These are phyloP conservation scores for Isoetes engelmannii DNA, from an alignment of 83 land plant species.

Conservation along the genomic window DNA sequence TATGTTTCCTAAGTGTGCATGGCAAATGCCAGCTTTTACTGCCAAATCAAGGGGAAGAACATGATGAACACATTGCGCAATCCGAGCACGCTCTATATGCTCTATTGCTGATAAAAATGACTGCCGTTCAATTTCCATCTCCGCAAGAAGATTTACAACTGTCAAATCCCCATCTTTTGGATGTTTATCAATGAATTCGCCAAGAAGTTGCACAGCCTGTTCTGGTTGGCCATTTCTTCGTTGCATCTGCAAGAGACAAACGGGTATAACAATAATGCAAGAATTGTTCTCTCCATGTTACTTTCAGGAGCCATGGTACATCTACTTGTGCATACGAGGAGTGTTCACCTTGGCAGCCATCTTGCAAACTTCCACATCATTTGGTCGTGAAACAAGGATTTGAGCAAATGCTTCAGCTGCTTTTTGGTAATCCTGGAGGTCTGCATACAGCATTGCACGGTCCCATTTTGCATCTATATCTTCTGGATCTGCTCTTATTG, in stretches of 20 bases:
- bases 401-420: slow-evolving; percentile 81
- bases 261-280: slow-evolving; percentile 4
- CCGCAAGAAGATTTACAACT: slow-evolving; percentile 52
- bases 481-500: slow-evolving; percentile 77
- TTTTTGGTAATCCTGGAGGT: slow-evolving; percentile 55
- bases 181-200: slow-evolving; percentile 45
- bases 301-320: background rate
- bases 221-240: slow-evolving; percentile 52
- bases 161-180: slow-evolving; percentile 50
- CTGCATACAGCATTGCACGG: slow-evolving; percentile 61
- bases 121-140: slow-evolving; percentile 51
- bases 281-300: background rate
- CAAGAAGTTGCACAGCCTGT: slow-evolving; percentile 47
- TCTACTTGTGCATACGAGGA: too few species aligned
- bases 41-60: slow-evolving; percentile 55
- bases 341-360: slow-evolving; percentile 64
- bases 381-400: slow-evolving; percentile 48
- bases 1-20: slow-evolving; percentile 61
- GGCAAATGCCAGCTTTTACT: slow-evolving; percentile 70
- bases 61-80: slow-evolving; percentile 34
- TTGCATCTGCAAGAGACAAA: slow-evolving; percentile 44
- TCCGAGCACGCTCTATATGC: slow-evolving; percentile 47
- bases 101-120: slow-evolving; percentile 47
- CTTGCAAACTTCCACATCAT: slow-evolving; percentile 58
- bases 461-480: slow-evolving; percentile 55